Evolutionary conservation across 164 flowering plant genomes (phyloP), one percentile per base, ranked within the genome.

Genomic region (Protea cynaroides): DNA sequence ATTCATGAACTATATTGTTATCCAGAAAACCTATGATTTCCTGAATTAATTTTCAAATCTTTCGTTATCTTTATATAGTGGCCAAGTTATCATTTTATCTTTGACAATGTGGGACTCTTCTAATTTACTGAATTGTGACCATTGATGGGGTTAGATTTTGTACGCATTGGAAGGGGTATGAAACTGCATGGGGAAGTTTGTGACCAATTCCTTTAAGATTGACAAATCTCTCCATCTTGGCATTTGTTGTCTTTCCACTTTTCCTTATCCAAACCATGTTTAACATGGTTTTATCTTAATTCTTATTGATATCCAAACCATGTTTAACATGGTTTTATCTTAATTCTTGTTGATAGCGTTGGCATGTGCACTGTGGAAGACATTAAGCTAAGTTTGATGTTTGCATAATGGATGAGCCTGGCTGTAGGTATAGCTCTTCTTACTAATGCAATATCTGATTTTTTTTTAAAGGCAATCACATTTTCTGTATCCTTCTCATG

Each of bases 391-490:
- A 82, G 78, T 95, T 95, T 83, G 97, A 92, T 59, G 67, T 95
- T 58, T 95, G 99, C 81, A 90, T 95, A 63, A 88, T 95, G 88
- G 99, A 95, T 80, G 99, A 95, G 82, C 44, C 77, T 95, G n/a
- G 97, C 99, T 52, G 99, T 95, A 88, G 54, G 87, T 68, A 10
- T 43, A 52, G 23, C 36, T 43, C 17, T 65, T 56, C 19, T 46
- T 34, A 56, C 23, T 44, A 44, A 51, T 38, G 14, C 29, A 54
- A 24, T 10, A 18, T 24, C 34, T 23, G 34, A 19, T 3, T 46
- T 14, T 46, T 47, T 25, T 19, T 51, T 8, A 13, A 19, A 21
- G 3, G 15, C 17, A 19, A 40, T 43, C n/a, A 40, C 13, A 40
- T 43, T 29, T 29, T 1, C 7, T 40, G 46, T 9, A 9, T 8